These are phyloP conservation scores for Candida michaelii DNA, from an alignment of 805 yeast genomes.

Conservation along the genomic window DNA sequence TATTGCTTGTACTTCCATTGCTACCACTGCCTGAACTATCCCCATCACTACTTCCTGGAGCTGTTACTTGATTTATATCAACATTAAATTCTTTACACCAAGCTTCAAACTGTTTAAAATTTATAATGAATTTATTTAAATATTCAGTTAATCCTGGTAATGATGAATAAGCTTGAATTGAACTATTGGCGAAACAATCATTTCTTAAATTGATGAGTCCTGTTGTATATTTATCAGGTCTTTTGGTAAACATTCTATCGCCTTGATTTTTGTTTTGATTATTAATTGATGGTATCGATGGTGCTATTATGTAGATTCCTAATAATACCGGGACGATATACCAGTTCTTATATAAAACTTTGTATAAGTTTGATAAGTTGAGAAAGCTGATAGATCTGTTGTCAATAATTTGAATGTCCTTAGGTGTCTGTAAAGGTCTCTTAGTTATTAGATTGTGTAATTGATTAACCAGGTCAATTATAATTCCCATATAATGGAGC, in stretches of 20 bases:
- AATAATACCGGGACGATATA: slow-evolving; percentile 3
- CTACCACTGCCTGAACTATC: slow-evolving; percentile 3
- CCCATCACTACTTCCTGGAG: slow-evolving; percentile 6
- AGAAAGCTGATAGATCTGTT: not conserved
- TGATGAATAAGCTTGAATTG: slow-evolving; percentile 75
- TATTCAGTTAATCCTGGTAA: slow-evolving; percentile 60
- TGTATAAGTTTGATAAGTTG: not conserved
- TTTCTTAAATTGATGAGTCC: slow-evolving; percentile 81
- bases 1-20: slow-evolving; percentile 1
- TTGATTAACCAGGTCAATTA: slow-evolving; percentile 12
- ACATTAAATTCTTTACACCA: slow-evolving; percentile 21
- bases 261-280: not conserved
- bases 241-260: slow-evolving; percentile 41
- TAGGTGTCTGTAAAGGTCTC: slow-evolving; percentile 6
- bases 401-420: not conserved
- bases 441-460: slow-evolving; percentile 11
- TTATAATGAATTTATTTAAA: slow-evolving; percentile 42
- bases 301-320: slow-evolving; percentile 12
- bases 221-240: slow-evolving; percentile 75
- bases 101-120: slow-evolving; percentile 23
- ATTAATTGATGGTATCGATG: slow-evolving; percentile 4
- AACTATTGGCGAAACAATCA: slow-evolving; percentile 91
- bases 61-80: slow-evolving; percentile 11
- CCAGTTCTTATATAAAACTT: slow-evolving; percentile 1
- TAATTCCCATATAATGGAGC: slow-evolving; percentile 3